Base-by-base conservation (phyloP, 2,329 filamentous ascomycete genomes). In the Helotiales sp. region DNA sequence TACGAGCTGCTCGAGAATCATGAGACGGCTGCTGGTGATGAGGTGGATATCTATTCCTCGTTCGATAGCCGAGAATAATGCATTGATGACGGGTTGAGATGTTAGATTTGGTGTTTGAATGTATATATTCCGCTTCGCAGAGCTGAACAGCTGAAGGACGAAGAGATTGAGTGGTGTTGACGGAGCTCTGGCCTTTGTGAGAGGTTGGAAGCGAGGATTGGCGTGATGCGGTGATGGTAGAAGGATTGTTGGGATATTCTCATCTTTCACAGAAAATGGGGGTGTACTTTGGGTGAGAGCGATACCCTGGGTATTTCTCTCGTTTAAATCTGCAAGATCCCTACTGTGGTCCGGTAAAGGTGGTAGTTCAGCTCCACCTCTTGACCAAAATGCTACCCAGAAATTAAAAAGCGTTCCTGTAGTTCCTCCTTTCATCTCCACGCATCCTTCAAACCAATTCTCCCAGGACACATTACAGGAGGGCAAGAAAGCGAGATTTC, bases 391-490 rank as follows among this genome's bases (percentile, higher is more conserved):
- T 1, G 74, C 70, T 8, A 76, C 70, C 73, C 90, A 91, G 67
- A 93, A 93, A 1, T 76, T 70, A 40, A 89, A 63, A 36, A 95
- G 80, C n/a, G 80, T 76, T 3, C 71, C 65, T 0, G 91, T 83
- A 0, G 88, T 77, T 0, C 79, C 76, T 0, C 89, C 90, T 6
- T 78, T 77, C 10, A 93, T 73, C 54, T 85, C 83, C 3, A 93
- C 75, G 55, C 87, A 90, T 0, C 87, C 89, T 71, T 96, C 91
- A 25, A 93, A 87, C 91, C 91, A 96, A n/a, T 84, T 74, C 72
- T 95, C 91, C 89, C 89, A 95, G 67, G 88, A 92, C 4, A 96
- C 84, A 66, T 96, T 96, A 72, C 89, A 93, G 66, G 88, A 91
- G 0, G 90, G 90, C 9, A 95, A 72, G 66, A 88, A 87, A 0